These are phyloP conservation scores for Trifolium fragiferum DNA, from an alignment of 306 rosid species.

Conservation along the genomic window DNA sequence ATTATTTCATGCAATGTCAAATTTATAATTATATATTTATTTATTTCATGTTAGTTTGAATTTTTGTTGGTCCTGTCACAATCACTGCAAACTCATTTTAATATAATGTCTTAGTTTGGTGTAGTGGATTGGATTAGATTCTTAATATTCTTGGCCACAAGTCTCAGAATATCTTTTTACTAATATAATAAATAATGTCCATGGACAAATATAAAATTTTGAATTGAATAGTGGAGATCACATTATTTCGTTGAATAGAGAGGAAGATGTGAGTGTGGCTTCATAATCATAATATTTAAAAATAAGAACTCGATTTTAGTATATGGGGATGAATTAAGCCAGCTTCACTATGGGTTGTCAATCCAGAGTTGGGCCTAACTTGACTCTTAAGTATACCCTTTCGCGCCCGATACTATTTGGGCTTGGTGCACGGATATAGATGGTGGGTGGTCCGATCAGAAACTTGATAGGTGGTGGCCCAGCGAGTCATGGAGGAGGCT, in stretches of 20 bases:
- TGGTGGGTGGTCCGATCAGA: too few species aligned
- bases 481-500: too few species aligned
- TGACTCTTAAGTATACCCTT: too few species aligned
- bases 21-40: background rate
- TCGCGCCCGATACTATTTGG: too few species aligned
- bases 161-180: background rate
- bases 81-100: conserved; percentile 17
- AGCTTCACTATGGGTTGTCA: background rate
- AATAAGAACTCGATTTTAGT: background rate
- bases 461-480: too few species aligned
- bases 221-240: background rate
- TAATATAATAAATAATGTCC: background rate
- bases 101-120: background rate
- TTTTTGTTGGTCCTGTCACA: background rate
- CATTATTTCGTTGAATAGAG: background rate
- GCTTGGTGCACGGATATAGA: too few species aligned
- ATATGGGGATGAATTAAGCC: background rate
- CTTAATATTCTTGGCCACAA: background rate
- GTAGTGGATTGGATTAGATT: background rate
- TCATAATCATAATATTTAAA: background rate
- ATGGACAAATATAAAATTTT: background rate
- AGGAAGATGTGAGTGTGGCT: background rate
- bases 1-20: background rate
- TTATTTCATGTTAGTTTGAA: background rate
- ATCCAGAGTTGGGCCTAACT: too few species aligned